Evolutionary conservation across 495 filamentous ascomycete genomes (phyloP).

Genomic region (Neurospora discreta): DNA sequence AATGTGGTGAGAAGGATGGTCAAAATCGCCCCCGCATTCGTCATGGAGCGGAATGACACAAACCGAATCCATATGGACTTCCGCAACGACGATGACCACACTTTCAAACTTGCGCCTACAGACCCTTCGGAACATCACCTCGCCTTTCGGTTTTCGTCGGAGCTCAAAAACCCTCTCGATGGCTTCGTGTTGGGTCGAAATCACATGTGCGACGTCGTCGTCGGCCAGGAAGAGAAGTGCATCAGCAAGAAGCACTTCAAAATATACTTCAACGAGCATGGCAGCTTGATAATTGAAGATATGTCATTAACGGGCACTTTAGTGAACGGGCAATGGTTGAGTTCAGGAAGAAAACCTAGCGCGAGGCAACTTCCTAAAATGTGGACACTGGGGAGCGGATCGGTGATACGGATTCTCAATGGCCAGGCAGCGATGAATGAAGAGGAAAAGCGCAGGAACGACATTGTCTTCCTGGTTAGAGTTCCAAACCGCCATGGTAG

Average conservation of each 20-base stretch:
- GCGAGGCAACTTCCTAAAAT: slow-evolving; percentile 19
- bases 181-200: slow-evolving; percentile 88
- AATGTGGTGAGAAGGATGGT: slow-evolving; percentile 50
- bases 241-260: slow-evolving; percentile 88
- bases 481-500: slow-evolving; percentile 59
- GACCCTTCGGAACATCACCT: slow-evolving; percentile 55
- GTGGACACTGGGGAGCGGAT: slow-evolving; percentile 61
- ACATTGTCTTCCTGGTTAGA: slow-evolving; percentile 72
- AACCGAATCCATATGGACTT: slow-evolving; percentile 40
- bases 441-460: neutral
- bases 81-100: slow-evolving; percentile 28
- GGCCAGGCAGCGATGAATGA: slow-evolving; percentile 20
- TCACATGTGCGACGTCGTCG: slow-evolving; percentile 56
- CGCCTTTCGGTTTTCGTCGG: slow-evolving; percentile 66
- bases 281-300: slow-evolving; percentile 82
- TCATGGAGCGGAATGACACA: slow-evolving; percentile 25
- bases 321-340: slow-evolving; percentile 52
- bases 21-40: slow-evolving; percentile 25
- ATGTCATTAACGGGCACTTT: slow-evolving; percentile 85
- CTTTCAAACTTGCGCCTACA: slow-evolving; percentile 32
- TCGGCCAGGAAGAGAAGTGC: slow-evolving; percentile 45
- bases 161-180: slow-evolving; percentile 45
- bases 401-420: slow-evolving; percentile 59
- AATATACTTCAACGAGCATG: slow-evolving; percentile 71
- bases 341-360: slow-evolving; percentile 31